Evolutionary conservation across 2,329 filamentous ascomycete species (phyloP).

Genomic region (Amylocarpus encephaloides): DNA sequence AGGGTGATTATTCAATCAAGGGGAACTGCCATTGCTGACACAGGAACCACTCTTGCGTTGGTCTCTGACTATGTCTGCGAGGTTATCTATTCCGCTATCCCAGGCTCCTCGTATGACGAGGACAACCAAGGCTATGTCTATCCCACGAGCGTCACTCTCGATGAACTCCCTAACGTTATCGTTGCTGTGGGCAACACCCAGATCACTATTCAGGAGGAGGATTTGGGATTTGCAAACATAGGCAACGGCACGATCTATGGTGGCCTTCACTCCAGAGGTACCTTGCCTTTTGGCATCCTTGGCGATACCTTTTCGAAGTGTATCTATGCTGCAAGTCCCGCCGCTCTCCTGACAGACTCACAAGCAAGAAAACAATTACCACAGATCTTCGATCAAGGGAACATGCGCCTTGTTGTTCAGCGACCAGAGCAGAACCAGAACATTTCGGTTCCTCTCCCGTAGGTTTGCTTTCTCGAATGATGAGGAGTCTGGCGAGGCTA

Average conservation of each 20-base stretch:
- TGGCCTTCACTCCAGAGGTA: constrained; percentile 52
- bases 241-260: constrained; percentile 50
- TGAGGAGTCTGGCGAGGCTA: too few species aligned
- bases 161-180: constrained; percentile 52
- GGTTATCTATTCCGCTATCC: constrained; percentile 58
- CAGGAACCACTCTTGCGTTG: constrained; percentile 62
- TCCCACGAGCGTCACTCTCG: constrained; percentile 44
- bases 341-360: neutral
- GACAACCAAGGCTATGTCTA: constrained; percentile 58
- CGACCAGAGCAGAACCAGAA: constrained; percentile 32
- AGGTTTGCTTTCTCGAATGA: neutral
- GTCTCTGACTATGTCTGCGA: constrained; percentile 55
- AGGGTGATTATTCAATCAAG: constrained; percentile 41
- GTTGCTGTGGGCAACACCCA: constrained; percentile 57
- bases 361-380: constrained; percentile 8
- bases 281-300: constrained; percentile 49
- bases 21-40: constrained; percentile 66
- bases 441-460: constrained; percentile 18
- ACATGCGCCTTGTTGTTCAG: constrained; percentile 49
- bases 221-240: constrained; percentile 50
- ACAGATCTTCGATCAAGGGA: constrained; percentile 53
- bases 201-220: constrained; percentile 51
- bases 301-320: constrained; percentile 54
- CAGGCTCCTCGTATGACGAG: constrained; percentile 50
- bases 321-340: constrained; percentile 47